Percentiles rank a stretch among this genome's conserved stretches.
Conservation (phyloP, 2,329 filamentous ascomycete genomes). For the Aspergillus unguis region DNA sequence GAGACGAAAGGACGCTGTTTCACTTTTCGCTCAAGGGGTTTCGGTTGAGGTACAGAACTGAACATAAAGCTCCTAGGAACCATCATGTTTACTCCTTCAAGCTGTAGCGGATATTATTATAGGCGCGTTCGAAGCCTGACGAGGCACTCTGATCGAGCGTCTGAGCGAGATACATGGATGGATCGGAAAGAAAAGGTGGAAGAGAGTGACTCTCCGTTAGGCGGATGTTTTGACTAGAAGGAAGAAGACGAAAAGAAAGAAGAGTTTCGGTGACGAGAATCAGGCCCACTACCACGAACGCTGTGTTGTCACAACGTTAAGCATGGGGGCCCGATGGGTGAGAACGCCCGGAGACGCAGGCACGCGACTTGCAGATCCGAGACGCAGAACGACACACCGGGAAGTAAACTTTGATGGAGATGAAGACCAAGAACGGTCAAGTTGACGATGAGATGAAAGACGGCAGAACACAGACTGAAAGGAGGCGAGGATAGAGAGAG, state of each 20-base stretch:
- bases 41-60: conserved; percentile 29
- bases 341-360: conserved; percentile 20
- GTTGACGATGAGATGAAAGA: too few species aligned
- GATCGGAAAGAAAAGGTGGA: neutral
- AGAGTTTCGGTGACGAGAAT: conserved; percentile 9
- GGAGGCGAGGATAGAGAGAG: too few species aligned
- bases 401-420: neutral
- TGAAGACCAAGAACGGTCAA: neutral
- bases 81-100: conserved; percentile 36
- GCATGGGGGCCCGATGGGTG: conserved; percentile 18
- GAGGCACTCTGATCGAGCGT: conserved; percentile 41
- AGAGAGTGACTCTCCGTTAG: neutral
- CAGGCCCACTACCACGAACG: conserved; percentile 6
- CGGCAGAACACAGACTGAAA: too few species aligned
- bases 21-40: conserved; percentile 17
- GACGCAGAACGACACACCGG: neutral
- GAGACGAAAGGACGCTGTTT: conserved; percentile 11
- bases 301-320: conserved; percentile 21
- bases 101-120: conserved; percentile 15
- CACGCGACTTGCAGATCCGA: conserved; percentile 19
- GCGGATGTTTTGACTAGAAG: neutral
- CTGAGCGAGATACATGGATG: conserved; percentile 41
- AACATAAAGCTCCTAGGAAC: conserved; percentile 41
- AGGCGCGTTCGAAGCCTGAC: conserved; percentile 27
- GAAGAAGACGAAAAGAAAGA: conserved; percentile 7